These are phyloP conservation scores for Aspergillus glaucus DNA, from an alignment of 2,329 filamentous ascomycete species.

Conservation along the genomic window DNA sequence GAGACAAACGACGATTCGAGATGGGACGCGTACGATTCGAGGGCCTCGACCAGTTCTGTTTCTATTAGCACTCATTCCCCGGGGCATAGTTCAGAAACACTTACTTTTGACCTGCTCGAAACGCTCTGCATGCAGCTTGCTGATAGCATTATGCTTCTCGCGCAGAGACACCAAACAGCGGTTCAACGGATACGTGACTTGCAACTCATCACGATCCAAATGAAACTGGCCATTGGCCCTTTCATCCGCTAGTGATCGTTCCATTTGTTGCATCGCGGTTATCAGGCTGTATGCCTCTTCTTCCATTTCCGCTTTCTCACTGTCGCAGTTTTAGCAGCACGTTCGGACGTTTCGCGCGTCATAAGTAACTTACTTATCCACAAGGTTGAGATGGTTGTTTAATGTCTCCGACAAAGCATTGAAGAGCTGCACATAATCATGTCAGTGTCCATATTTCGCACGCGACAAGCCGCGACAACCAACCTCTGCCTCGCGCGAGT, in stretches of 20 bases:
- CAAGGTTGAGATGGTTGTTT: slow-evolving; percentile 78
- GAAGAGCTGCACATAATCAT: slow-evolving; percentile 62
- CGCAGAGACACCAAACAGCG: slow-evolving; percentile 73
- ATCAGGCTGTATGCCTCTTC: slow-evolving; percentile 84
- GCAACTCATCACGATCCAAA: slow-evolving; percentile 59
- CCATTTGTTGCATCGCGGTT: slow-evolving; percentile 86
- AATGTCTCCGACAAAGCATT: slow-evolving; percentile 84
- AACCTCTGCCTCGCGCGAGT: slow-evolving; percentile 84
- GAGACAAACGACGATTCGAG: slow-evolving; percentile 83
- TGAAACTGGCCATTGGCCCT: slow-evolving; percentile 59
- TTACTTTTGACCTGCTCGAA: slow-evolving; percentile 93
- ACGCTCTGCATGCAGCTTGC: slow-evolving; percentile 78
- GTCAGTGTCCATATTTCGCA: slow-evolving; percentile 9
- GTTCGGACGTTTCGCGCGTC: slow-evolving; percentile 1
- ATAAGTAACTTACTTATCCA: slow-evolving; percentile 54
- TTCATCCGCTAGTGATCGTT: slow-evolving; percentile 74
- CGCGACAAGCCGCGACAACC: slow-evolving; percentile 19
- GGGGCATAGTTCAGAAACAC: slow-evolving; percentile 23
- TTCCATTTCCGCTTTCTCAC: slow-evolving; percentile 84
- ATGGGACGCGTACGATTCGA: slow-evolving; percentile 94
- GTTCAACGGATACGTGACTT: slow-evolving; percentile 75
- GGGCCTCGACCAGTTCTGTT: slow-evolving; percentile 83
- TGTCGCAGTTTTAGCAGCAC: slow-evolving; percentile 20
- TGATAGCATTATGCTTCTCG: slow-evolving; percentile 76
- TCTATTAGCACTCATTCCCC: slow-evolving; percentile 16